Evolutionary conservation across 805 yeast species (phyloP).

Genomic region (Cyberlindnera mississippiensis): DNA sequence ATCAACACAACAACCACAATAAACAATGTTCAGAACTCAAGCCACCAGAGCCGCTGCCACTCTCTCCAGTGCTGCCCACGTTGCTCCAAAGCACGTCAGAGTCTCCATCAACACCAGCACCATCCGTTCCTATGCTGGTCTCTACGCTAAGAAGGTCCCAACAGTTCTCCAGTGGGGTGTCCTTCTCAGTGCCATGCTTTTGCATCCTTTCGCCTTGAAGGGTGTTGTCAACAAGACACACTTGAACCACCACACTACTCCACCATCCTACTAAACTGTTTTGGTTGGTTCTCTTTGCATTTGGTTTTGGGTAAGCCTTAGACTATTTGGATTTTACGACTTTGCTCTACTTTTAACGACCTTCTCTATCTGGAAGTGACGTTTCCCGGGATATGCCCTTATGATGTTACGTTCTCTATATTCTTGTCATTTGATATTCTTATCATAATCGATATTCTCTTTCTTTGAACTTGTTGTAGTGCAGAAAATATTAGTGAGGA

Average conservation of each 20-base stretch:
- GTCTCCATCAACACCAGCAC: conserved; percentile 18
- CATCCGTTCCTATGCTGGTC: conserved; percentile 7
- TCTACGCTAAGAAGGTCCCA: conserved; percentile 22
- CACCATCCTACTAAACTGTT: conserved; percentile 4
- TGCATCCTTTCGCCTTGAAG: conserved; percentile 25
- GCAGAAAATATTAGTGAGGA: too few relatives aligned
- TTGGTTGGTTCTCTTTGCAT: too few relatives aligned
- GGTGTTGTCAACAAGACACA: conserved; percentile 5
- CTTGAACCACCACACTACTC: conserved; percentile 7
- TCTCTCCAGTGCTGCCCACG: conserved; percentile 19
- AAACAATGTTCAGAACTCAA: conserved; percentile 26
- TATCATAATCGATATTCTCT: too few relatives aligned
- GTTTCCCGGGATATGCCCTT: too few relatives aligned
- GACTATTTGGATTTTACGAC: too few relatives aligned
- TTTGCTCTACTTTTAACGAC: too few relatives aligned
- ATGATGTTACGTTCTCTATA: too few relatives aligned
- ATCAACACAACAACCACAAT: not conserved
- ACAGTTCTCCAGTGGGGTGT: conserved; percentile 23
- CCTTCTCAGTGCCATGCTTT: conserved; percentile 16
- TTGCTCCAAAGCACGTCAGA: conserved; percentile 21
- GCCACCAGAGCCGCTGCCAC: conserved; percentile 27
- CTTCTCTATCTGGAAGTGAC: too few relatives aligned
- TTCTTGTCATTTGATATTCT: too few relatives aligned
- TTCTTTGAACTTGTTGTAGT: too few relatives aligned
- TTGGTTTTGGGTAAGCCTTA: not conserved